These are phyloP conservation scores for Annulohypoxylon maeteangense DNA, from an alignment of 495 filamentous ascomycete genomes.

Conservation along the genomic window DNA sequence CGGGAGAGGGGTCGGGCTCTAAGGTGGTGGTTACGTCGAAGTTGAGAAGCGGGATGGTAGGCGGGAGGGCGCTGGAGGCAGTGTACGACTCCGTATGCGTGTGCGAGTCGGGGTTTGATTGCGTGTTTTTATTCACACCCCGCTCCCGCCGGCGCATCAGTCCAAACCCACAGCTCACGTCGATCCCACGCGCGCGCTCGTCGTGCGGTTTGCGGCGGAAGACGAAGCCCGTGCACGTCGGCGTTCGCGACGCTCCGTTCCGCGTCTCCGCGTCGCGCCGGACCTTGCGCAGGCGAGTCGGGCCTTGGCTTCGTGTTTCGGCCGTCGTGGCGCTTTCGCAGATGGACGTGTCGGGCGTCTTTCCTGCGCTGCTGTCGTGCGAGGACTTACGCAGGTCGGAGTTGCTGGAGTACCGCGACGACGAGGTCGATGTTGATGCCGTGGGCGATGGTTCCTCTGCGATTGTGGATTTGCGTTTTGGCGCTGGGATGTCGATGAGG, in stretches of 20 bases:
- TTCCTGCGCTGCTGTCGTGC: conserved; percentile 48
- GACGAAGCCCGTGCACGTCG: not conserved
- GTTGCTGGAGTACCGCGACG: conserved; percentile 27
- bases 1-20: not conserved
- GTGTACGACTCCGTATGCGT: conserved; percentile 14
- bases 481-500: not conserved
- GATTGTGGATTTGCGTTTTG: not conserved
- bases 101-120: conserved; percentile 1
- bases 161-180: not conserved
- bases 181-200: not conserved
- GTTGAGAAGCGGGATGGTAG: too few species aligned
- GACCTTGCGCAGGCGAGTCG: not conserved
- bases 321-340: not conserved
- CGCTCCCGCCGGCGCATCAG: conserved; percentile 11
- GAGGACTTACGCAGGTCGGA: conserved; percentile 42
- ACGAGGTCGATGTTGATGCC: not conserved
- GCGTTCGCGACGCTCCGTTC: not conserved
- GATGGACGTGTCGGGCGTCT: conserved; percentile 61
- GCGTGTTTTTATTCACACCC: not conserved
- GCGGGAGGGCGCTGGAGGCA: not conserved
- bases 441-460: not conserved
- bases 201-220: not conserved
- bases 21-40: too few species aligned
- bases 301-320: not conserved
- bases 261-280: not conserved